A percentile compares a stretch with the other conserved stretches of the same genome.
Evolutionary conservation across 1,284 basidiomycete genomes (phyloP).

Genomic region (Pseudozyma tsukubaensis): DNA sequence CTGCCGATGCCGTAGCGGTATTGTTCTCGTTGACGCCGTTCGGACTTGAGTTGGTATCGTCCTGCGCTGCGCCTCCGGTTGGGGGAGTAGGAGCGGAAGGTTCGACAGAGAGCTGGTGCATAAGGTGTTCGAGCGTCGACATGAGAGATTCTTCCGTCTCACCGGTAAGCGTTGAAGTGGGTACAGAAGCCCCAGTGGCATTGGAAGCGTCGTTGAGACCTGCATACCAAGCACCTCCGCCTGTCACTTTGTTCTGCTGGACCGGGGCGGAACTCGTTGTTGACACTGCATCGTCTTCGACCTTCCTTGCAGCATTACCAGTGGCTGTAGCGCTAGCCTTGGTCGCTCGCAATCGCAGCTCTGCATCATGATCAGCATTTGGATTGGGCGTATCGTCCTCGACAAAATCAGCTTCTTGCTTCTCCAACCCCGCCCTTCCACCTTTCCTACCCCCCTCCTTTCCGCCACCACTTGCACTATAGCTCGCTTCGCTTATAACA

Average conservation of each 20-base stretch:
- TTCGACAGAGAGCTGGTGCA: slow-evolving; percentile 29
- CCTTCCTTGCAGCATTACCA: neutral
- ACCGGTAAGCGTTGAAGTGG: slow-evolving; percentile 9
- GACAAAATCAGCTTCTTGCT: slow-evolving; percentile 40
- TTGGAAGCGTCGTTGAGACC: slow-evolving; percentile 13
- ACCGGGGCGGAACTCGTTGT: neutral
- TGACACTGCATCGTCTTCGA: neutral
- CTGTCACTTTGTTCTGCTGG: slow-evolving; percentile 24
- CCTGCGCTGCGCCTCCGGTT: no score
- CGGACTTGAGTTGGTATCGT: neutral
- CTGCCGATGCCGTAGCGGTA: neutral
- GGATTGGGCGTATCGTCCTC: slow-evolving; percentile 28
- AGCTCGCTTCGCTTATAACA: slow-evolving; percentile 38
- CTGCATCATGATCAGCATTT: slow-evolving; percentile 22
- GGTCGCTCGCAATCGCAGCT: slow-evolving; percentile 1
- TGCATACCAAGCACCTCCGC: slow-evolving; percentile 40
- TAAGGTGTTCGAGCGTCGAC: slow-evolving; percentile 40
- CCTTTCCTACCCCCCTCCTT: slow-evolving; percentile 31
- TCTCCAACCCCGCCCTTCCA: slow-evolving; percentile 56
- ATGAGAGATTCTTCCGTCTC: slow-evolving; percentile 58
- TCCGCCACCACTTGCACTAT: slow-evolving; percentile 1
- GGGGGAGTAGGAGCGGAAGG: neutral
- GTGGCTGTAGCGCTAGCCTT: neutral
- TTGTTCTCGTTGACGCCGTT: no score
- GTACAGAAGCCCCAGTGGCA: neutral